These are phyloP conservation scores for Malus hybrid DNA, from an alignment of 331 rosid genomes.

Conservation along the genomic window DNA sequence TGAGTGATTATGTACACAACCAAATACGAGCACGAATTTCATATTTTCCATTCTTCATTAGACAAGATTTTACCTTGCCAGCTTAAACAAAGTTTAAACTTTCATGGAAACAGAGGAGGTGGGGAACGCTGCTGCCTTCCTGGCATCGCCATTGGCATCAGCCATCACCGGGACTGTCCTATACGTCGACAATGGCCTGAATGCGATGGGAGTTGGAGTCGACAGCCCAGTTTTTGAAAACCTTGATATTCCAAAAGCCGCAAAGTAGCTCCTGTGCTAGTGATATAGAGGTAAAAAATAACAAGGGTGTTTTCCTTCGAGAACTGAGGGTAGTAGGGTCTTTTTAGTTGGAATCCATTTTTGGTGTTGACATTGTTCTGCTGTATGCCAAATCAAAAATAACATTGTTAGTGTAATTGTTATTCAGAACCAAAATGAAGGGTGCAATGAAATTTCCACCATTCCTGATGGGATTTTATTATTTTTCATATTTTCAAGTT, in stretches of 20 bases:
- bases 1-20: conserved; percentile 12
- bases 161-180: conserved; percentile 79
- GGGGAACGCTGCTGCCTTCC: conserved; percentile 76
- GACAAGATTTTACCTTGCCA: background rate
- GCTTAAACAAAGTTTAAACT: background rate
- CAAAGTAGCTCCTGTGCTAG: background rate
- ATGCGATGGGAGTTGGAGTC: conserved; percentile 72
- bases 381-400: background rate
- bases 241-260: conserved; percentile 34
- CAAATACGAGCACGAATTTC: background rate
- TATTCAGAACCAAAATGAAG: background rate
- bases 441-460: background rate
- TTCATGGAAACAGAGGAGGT: conserved; percentile 60
- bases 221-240: conserved; percentile 47
- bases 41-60: background rate
- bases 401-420: background rate
- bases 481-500: no score
- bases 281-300: background rate
- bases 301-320: background rate
- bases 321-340: background rate
- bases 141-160: conserved; percentile 82
- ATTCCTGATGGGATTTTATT: no score
- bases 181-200: conserved; percentile 80
- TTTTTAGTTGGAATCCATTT: conserved; percentile 6
- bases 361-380: background rate